Conservation (phyloP, 257 asterid species). For the Nicotiana obtusifolia region DNA sequence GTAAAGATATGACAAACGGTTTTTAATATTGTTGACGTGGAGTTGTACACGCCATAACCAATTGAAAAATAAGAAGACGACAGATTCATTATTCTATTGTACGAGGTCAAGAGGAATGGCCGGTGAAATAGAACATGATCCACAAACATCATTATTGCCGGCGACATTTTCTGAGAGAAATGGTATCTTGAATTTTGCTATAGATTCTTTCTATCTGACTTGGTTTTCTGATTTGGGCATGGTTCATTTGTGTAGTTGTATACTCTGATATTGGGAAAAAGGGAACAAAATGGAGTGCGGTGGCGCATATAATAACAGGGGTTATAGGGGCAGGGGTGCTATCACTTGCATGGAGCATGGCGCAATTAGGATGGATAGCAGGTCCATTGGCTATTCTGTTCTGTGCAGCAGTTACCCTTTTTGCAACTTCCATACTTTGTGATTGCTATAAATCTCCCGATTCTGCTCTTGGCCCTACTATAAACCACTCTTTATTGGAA, state of each 20-base stretch:
- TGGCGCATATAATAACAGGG: slow-evolving; percentile 64
- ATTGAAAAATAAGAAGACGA: neutral
- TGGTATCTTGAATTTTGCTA: neutral
- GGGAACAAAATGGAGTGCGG: slow-evolving; percentile 67
- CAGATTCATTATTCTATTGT: neutral
- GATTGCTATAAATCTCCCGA: slow-evolving; percentile 53
- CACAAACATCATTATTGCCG: neutral
- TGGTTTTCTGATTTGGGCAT: neutral
- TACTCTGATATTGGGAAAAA: slow-evolving; percentile 4
- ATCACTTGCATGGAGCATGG: slow-evolving; percentile 67
- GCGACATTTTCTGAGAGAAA: neutral
- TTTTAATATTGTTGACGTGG: neutral
- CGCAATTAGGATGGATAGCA: slow-evolving; percentile 74
- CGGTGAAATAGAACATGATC: neutral
- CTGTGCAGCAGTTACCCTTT: slow-evolving; percentile 42
- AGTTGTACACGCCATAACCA: neutral
- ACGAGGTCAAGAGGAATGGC: neutral
- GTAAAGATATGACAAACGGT: neutral
- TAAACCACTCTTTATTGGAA: slow-evolving; percentile 37
- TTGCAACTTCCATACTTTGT: slow-evolving; percentile 40
- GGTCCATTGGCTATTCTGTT: slow-evolving; percentile 49
- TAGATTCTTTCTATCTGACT: neutral
- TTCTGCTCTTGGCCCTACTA: slow-evolving; percentile 33
- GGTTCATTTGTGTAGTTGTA: neutral
- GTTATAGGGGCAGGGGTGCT: slow-evolving; percentile 77